Evolutionary conservation across 148 eudicot genomes (phyloP).

Genomic region (Diospyros kaki): DNA sequence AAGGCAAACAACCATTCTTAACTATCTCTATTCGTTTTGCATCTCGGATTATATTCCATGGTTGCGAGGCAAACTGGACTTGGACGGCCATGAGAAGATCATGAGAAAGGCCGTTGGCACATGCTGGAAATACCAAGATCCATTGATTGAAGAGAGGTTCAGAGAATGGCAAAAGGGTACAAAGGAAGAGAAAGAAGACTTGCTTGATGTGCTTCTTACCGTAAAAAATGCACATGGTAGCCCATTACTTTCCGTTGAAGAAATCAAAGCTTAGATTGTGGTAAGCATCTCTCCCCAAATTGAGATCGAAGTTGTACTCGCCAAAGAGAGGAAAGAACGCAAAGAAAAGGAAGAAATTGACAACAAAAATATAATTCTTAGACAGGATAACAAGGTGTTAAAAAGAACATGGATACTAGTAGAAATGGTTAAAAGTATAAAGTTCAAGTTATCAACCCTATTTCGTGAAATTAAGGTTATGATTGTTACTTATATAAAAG

Average conservation of each 20-base stretch:
- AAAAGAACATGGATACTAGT: no score
- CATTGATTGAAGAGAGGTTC: constrained; percentile 5
- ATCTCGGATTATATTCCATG: constrained; percentile 14
- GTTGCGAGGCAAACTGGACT: constrained; percentile 1
- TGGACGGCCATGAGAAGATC: constrained; percentile 18
- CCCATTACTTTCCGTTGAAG: constrained; percentile 9
- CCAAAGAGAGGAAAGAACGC: no score
- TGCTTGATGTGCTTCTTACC: constrained; percentile 15
- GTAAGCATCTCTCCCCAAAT: neutral
- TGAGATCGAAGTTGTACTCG: no score
- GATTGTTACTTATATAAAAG: no score
- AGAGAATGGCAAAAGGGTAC: neutral
- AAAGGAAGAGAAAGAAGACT: constrained; percentile 6
- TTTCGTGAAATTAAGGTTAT: no score
- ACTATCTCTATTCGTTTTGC: constrained; percentile 4
- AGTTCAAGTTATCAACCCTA: no score
- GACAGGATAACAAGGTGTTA: no score
- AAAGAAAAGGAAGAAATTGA: no score
- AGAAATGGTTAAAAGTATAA: no score
- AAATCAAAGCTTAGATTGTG: constrained; percentile 17
- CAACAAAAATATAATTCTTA: no score
- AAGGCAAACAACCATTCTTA: no score
- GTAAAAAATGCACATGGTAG: constrained; percentile 4
- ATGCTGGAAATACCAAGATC: constrained; percentile 10
- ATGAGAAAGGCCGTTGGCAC: neutral